Evolutionary conservation across 148 eudicot genomes (phyloP).

Genomic region (Heliamphora exappendiculata): DNA sequence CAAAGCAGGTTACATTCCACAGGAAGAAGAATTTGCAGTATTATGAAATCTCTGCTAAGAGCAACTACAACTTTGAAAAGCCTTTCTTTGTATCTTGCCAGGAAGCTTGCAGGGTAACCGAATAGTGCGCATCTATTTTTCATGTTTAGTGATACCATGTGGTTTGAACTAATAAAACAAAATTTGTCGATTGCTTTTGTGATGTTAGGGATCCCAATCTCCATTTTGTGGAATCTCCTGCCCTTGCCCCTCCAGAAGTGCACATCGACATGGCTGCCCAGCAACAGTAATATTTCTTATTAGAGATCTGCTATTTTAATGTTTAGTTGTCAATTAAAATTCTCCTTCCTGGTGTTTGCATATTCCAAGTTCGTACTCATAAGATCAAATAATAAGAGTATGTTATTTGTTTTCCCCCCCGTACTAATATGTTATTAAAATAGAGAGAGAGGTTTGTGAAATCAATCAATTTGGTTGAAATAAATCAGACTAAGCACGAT

Average conservation of each 20-base stretch:
- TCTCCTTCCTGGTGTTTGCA: neutral
- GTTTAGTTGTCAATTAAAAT: neutral
- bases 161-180: neutral
- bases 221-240: slow-evolving; percentile 17
- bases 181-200: neutral
- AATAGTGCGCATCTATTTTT: neutral
- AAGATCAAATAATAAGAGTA: no score
- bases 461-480: neutral
- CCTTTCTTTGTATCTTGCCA: slow-evolving; percentile 21
- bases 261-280: slow-evolving; percentile 18
- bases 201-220: slow-evolving; percentile 14
- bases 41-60: slow-evolving; percentile 15
- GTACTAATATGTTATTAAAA: neutral
- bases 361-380: neutral
- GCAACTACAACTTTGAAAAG: slow-evolving; percentile 18
- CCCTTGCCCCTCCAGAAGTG: slow-evolving; percentile 22
- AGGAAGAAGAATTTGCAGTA: slow-evolving; percentile 21
- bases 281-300: slow-evolving; percentile 13
- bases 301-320: neutral
- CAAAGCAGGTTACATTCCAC: slow-evolving; percentile 25
- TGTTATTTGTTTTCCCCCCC: no score
- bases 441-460: neutral
- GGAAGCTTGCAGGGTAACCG: slow-evolving; percentile 15
- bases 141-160: neutral
- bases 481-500: neutral